phyloP scores from a whole-genome alignment of 305 asterid genomes.

The Stenogyne calaminthoides region DNA sequence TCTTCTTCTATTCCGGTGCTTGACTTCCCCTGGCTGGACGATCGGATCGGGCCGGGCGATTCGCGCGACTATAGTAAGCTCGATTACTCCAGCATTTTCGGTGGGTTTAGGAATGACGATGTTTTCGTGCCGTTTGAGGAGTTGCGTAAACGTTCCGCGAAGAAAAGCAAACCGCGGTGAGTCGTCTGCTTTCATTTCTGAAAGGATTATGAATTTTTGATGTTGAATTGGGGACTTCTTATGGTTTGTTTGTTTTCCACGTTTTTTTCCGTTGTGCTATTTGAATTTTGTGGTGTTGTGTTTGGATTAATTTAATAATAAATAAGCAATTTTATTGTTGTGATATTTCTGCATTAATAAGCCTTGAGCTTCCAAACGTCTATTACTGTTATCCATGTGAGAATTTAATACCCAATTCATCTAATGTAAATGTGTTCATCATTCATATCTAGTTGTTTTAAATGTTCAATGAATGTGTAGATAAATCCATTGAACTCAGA shows the following conservation, averaged over 20 bases:
- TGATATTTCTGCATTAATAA: neutral
- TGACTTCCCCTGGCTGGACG: slow-evolving; percentile 65
- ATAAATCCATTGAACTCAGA: neutral
- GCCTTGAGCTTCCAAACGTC: neutral
- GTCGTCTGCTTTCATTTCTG: slow-evolving; percentile 17
- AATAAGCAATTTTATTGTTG: neutral
- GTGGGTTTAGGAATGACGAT: slow-evolving; percentile 59
- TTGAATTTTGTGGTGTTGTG: slow-evolving; percentile 9
- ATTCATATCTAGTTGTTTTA: slow-evolving; percentile 1
- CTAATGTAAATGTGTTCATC: neutral
- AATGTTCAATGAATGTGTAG: neutral
- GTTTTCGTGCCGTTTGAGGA: slow-evolving; percentile 61
- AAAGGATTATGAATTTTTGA: neutral
- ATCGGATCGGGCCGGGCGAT: slow-evolving; percentile 37
- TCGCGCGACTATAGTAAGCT: slow-evolving; percentile 39
- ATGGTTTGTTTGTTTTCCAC: neutral
- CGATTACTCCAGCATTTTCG: slow-evolving; percentile 76
- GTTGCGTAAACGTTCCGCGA: slow-evolving; percentile 37
- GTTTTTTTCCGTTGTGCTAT: neutral
- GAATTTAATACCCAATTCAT: neutral
- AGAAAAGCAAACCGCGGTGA: slow-evolving; percentile 37
- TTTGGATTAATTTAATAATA: neutral
- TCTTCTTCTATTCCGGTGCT: slow-evolving; percentile 78
- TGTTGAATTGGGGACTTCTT: neutral
- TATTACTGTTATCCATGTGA: neutral